A percentile compares a stretch with the other conserved stretches of the same genome.
Evolutionary conservation across 2,329 filamentous ascomycete species (phyloP).

Genomic region (Fusarium sublunatum): DNA sequence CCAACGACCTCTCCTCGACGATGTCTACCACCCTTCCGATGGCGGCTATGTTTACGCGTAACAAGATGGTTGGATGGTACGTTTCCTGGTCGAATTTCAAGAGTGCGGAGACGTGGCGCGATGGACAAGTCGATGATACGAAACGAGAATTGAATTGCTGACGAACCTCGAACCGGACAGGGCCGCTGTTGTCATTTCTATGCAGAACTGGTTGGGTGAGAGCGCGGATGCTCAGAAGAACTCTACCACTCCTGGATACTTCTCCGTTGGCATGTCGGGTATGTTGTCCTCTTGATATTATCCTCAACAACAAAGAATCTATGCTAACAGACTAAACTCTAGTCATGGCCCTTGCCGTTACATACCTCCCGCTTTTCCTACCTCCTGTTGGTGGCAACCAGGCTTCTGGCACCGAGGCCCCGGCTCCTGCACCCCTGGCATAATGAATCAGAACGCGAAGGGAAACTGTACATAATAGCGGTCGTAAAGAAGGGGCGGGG

Average conservation of each 20-base stretch:
- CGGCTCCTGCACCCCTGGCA: constrained; percentile 38
- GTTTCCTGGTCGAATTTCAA: constrained; percentile 35
- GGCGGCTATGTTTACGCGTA: constrained; percentile 83
- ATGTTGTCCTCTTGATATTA: constrained; percentile 52
- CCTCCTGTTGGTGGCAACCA: constrained; percentile 51
- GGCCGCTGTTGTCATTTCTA: constrained; percentile 78
- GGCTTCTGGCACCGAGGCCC: constrained; percentile 51
- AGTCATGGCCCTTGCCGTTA: constrained; percentile 70
- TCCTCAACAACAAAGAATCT: neutral
- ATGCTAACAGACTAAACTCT: constrained; percentile 20
- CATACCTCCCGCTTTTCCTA: constrained; percentile 64
- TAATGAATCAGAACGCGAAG: constrained; percentile 4
- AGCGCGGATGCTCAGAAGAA: constrained; percentile 73
- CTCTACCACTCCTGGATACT: constrained; percentile 73
- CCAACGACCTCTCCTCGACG: constrained; percentile 77
- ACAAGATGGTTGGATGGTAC: constrained; percentile 79
- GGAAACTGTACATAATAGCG: constrained; percentile 15
- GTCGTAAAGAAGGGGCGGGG: neutral
- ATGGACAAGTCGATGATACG: constrained; percentile 2
- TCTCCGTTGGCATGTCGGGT: constrained; percentile 84
- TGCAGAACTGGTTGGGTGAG: constrained; percentile 83
- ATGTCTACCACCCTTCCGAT: constrained; percentile 86
- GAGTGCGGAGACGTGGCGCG: constrained; percentile 10
- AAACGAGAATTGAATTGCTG: constrained; percentile 14
- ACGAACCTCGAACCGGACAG: constrained; percentile 54